Evolutionary conservation across 495 filamentous ascomycete genomes (phyloP), one percentile per base, ranked within the genome.

Genomic region (Lentithecium fluviatile): DNA sequence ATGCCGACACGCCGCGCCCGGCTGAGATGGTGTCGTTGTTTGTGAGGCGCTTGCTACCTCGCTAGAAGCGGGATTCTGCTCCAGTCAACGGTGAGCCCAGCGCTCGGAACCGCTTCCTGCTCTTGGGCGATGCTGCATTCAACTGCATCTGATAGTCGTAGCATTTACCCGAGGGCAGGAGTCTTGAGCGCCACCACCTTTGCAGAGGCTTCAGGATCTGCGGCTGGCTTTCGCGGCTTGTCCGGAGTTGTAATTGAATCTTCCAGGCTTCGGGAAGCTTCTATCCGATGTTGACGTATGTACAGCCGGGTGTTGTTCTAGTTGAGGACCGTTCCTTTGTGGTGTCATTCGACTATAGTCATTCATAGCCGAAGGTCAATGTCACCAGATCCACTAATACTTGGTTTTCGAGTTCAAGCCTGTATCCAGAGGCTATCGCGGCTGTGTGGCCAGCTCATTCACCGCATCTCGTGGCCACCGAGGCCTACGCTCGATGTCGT

Each of bases 381-480:
- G 53, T 34, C 42, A 45, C 8, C 47, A 25, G 47, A 52, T 45
- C 42, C 49, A 29, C 29, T 24, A 29, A 23, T 34, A 37, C 38
- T 37, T 58, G 40, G 3, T 6, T n/a, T 43, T 15, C 13, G 40
- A 15, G 40, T 36, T 38, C 15, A 19, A 24, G 40, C 57, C 1
- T 29, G 52, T 40, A 20, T 26, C 49, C 21, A 49, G 23, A 42
- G 13, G 5, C 24, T n/a, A 13, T 29, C 36, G 54, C 48, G 60
- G 64, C 49, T 63, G 59, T 40, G 36, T 32, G 37, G 56, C 54
- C 59, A 67, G 52, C 64, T 67, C 64, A 63, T 67, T 46, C 64
- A 67, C 64, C 64, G 64, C 59, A 56, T 26, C 38, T 63, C 46
- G 40, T 52, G 20, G 45, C 34, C 11, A 42, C 26, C 29, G 20